Conservation (phyloP, 2,329 filamentous ascomycete species). For the Fusarium pseudonygamai region DNA sequence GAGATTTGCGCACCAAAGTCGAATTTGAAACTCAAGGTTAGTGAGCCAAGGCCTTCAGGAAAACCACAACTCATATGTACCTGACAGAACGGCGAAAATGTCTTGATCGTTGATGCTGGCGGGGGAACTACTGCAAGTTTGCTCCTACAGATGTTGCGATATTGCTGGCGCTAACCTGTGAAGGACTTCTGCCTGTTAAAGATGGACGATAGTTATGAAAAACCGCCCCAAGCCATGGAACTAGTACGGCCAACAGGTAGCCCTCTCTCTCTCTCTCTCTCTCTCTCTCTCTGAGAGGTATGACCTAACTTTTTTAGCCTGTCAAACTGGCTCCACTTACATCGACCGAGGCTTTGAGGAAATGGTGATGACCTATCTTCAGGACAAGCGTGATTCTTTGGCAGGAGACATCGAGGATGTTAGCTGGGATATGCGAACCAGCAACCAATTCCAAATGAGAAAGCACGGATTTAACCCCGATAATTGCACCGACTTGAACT, state of each 20-base stretch:
- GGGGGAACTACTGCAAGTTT: background rate
- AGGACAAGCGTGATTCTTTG: background rate
- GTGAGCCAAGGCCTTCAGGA: background rate
- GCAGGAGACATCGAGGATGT: background rate
- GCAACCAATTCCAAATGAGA: background rate
- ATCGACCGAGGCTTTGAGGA: background rate
- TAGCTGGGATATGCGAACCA: background rate
- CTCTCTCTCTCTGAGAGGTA: background rate
- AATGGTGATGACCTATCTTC: background rate
- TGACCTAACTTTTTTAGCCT: background rate
- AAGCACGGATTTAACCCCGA: background rate
- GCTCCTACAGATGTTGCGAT: background rate
- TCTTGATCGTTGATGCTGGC: background rate
- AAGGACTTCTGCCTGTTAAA: background rate
- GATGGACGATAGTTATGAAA: background rate
- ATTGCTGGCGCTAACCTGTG: background rate
- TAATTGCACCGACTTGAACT: background rate
- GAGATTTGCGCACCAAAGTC: background rate
- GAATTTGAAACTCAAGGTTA: background rate
- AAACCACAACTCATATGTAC: background rate
- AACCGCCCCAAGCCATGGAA: background rate
- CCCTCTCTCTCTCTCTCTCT: background rate
- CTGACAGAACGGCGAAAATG: background rate
- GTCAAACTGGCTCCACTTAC: background rate
- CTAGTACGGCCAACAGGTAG: background rate